Evolutionary conservation across 768 basidiomycete genomes (phyloP), one percentile per base, ranked within the genome.

Genomic region (Cystofilobasidium ferigula): DNA sequence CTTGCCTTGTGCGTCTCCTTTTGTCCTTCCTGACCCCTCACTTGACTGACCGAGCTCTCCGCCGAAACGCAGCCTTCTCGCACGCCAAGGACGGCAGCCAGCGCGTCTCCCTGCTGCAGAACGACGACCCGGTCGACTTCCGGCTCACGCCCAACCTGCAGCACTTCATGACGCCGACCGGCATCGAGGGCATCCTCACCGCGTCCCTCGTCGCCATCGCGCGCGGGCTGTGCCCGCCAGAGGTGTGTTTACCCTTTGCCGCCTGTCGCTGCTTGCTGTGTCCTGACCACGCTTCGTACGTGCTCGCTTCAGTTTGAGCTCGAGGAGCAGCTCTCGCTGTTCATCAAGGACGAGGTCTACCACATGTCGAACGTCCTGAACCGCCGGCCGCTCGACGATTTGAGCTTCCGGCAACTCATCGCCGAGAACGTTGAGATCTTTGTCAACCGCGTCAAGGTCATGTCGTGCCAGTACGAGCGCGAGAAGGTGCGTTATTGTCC

Each of bases 131-230:
- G 3, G 91, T 97, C 6, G 95, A 95, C 0, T 99, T 99, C 87
- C 86, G 95, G 42, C 84, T 94, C 70, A 98, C 95, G 5, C 92
- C 92, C 4, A 97, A 95, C 76, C 83, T 99, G 79, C 95, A 99
- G 76, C 81, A 83, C 69, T 93, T 99, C 79, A 77, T 98, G 42
- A 90, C 89, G 1, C 86, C 88, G 1, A 82, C 89, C 62, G 86
- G 88, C 47, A 88, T 85, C 0, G 95, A 99, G 75, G 95, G 94
- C 10, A 77, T 95, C 42, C 78, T 99, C 47, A 85, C 89, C 0
- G 82, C 88, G 10, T 85, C 88, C 5, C 84, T 94, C 59, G 87
- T 95, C 81, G 87, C 92, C 2, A 91, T 99, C 61, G 92, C 86
- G 7, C 83, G 91, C 57, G 86, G 86, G 68, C 79, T 99, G 54